phyloP scores from a whole-genome alignment of 768 basidiomycete species.

The Rubroboletus satanas region DNA sequence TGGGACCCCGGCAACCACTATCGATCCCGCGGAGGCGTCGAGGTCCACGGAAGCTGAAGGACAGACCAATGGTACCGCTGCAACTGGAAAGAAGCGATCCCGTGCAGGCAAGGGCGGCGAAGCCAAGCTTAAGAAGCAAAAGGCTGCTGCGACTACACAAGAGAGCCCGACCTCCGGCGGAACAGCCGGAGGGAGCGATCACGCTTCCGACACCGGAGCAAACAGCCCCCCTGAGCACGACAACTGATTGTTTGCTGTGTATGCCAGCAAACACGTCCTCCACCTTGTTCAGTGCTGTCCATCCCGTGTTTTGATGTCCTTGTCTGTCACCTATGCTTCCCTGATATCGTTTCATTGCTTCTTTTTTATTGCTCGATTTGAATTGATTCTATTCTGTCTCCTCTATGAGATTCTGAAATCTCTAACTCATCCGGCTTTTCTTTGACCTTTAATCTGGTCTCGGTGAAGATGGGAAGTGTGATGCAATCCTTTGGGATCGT shows the following conservation, averaged over 20 bases:
- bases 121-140: constrained; percentile 33
- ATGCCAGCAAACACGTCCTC: background rate
- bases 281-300: background rate
- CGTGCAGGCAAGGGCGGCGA: constrained; percentile 30
- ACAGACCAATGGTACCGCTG: constrained; percentile 15
- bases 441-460: constrained; percentile 34
- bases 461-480: constrained; percentile 11
- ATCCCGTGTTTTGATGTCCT: constrained; percentile 10
- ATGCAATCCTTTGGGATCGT: constrained; percentile 20
- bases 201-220: constrained; percentile 19
- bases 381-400: constrained; percentile 28
- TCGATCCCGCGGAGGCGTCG: constrained; percentile 25
- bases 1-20: constrained; percentile 23
- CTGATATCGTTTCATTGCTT: background rate
- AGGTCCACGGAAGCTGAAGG: constrained; percentile 17
- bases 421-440: constrained; percentile 19
- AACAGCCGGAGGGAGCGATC: constrained; percentile 27
- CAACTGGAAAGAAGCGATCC: constrained; percentile 28
- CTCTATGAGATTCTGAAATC: constrained; percentile 18
- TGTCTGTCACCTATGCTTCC: constrained; percentile 11
- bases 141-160: constrained; percentile 10
- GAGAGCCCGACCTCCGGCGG: constrained; percentile 24
- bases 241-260: constrained; percentile 15
- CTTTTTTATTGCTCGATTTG: constrained; percentile 10
- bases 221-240: constrained; percentile 26